These are phyloP conservation scores for Sarocladiaceae sp. DNA, from an alignment of 2,329 filamentous ascomycete genomes.

Conservation along the genomic window DNA sequence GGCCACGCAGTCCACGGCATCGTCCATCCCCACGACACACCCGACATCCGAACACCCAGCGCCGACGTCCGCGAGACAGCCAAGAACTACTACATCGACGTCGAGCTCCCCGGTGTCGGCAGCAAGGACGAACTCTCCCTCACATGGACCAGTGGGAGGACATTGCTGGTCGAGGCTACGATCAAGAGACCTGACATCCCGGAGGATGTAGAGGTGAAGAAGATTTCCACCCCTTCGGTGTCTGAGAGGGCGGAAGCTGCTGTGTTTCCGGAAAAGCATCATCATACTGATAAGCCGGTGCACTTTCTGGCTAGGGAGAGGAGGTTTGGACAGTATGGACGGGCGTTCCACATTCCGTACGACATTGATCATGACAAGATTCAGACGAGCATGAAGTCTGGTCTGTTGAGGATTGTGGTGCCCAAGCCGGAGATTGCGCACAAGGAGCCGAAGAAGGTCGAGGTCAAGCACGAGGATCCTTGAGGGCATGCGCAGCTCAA, in stretches of 20 bases:
- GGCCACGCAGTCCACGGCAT: neutral
- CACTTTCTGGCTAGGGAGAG: conserved; percentile 1
- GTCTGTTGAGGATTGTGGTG: neutral
- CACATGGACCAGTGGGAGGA: neutral
- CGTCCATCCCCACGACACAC: neutral
- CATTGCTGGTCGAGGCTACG: neutral
- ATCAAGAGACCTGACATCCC: neutral
- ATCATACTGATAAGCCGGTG: neutral
- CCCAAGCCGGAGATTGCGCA: neutral
- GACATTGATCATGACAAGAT: neutral
- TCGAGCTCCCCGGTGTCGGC: neutral
- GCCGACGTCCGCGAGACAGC: neutral
- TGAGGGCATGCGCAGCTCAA: too few relatives aligned
- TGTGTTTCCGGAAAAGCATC: neutral
- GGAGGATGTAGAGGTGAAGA: neutral
- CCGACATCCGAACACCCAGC: neutral
- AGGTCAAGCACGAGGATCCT: neutral
- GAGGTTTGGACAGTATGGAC: neutral
- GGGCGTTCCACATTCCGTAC: neutral
- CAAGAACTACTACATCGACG: conserved; percentile 2
- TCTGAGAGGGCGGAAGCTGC: neutral
- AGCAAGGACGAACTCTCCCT: neutral
- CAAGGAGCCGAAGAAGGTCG: conserved; percentile 1
- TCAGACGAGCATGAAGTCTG: neutral
- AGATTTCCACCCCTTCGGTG: neutral